A percentile compares a stretch with the other conserved stretches of the same genome.
Evolutionary conservation across 2,329 filamentous ascomycete genomes (phyloP).

Genomic region (Helminthosporium solani): DNA sequence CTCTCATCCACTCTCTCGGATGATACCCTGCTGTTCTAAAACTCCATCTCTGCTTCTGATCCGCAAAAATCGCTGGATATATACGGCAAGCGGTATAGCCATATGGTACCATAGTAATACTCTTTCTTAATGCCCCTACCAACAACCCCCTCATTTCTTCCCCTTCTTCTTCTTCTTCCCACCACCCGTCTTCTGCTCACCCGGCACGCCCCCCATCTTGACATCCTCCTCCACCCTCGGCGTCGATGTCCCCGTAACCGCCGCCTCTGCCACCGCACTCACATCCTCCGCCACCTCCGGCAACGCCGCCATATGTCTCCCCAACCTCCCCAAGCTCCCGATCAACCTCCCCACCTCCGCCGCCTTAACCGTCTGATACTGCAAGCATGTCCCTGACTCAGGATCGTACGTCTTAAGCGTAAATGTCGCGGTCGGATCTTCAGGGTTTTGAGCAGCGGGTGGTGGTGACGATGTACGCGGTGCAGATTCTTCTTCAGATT

Average conservation of each 20-base stretch:
- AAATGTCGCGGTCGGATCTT: slow-evolving; percentile 59
- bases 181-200: slow-evolving; percentile 34
- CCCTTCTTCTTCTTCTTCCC: slow-evolving; percentile 55
- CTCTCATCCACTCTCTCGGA: too few relatives aligned
- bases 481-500: slow-evolving; percentile 13
- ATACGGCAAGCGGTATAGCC: too few relatives aligned
- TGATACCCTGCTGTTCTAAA: too few relatives aligned
- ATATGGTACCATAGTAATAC: too few relatives aligned
- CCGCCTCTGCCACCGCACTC: slow-evolving; percentile 30
- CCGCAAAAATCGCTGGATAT: too few relatives aligned
- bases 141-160: slow-evolving; percentile 45
- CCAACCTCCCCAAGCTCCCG: slow-evolving; percentile 71
- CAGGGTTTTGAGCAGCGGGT: slow-evolving; percentile 24
- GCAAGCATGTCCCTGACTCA: slow-evolving; percentile 74
- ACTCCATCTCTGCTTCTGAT: too few relatives aligned
- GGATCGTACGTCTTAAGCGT: slow-evolving; percentile 90
- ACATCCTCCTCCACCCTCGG: slow-evolving; percentile 37
- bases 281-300: slow-evolving; percentile 46
- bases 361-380: slow-evolving; percentile 88
- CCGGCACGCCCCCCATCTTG: slow-evolving; percentile 36
- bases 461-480: slow-evolving; percentile 35
- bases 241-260: slow-evolving; percentile 30
- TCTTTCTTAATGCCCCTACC: not conserved
- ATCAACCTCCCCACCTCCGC: slow-evolving; percentile 86
- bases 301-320: slow-evolving; percentile 59